Evolutionary conservation across 768 basidiomycete species (phyloP), one percentile per base, ranked within the genome.

Genomic region (Scleroderma citrinum): DNA sequence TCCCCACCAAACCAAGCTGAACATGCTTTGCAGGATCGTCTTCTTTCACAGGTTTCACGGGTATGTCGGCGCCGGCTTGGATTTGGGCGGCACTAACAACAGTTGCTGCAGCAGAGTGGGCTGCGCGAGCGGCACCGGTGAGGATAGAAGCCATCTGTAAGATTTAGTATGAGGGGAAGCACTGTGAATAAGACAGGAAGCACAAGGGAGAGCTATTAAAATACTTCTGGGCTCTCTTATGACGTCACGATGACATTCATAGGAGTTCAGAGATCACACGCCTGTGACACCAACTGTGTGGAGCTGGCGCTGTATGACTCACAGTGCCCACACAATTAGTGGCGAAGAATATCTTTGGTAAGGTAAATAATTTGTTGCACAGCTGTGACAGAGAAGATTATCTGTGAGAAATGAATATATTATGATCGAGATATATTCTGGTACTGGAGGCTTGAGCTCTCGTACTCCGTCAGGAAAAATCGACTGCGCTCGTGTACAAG

Each of bases 371-470:
- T 42, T 14, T 21, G 24, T 26, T 29, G 24, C 24, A 17, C 23
- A 24, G 40, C 11, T 29, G 40, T 26, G 24, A 42, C 20, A 41
- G 26, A 23, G 17, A 20, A 16, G 2, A 21, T 11, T 24, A 37
- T 16, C n/a, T 20, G 38, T 44, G 34, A 47, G 19, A 11, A 11
- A 12, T 35, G 34, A 29, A 50, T 49, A 52, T 46, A 54, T 77
- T 65, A 91, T 55, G 87, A 85, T 53, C 86, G 77, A 23, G 87
- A 81, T 50, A 88, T 74, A 63, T 88, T 93, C 68, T 91, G 88
- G 64, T 95, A 95, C 48, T 80, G 77, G 48, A 82, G 62, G 55
- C 77, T 81, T 5, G 91, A 81, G 42, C 77, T 81, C 57, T 90
- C 83, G 68, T 96, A 95, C 62, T 89, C 84, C 47, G 74, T 68